Conservation (phyloP, 441 rosid species). For the Codiaeum variegatum region DNA sequence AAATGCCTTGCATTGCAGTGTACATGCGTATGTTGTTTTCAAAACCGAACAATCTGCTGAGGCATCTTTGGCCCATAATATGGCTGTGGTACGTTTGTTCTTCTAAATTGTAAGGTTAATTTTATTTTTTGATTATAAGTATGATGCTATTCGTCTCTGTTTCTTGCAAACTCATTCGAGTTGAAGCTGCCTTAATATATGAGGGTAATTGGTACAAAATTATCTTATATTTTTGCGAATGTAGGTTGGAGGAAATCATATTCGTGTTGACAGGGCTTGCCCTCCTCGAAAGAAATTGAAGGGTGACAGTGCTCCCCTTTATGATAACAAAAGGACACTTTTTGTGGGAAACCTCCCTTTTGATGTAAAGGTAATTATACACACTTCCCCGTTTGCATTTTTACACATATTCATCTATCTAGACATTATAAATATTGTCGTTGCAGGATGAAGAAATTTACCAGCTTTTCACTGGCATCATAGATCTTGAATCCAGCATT, state of each 20-base stretch:
- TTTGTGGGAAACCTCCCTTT: slow-evolving; percentile 93
- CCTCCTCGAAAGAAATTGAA: slow-evolving; percentile 91
- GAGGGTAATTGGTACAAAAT: neutral
- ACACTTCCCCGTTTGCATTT: neutral
- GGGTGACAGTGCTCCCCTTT: slow-evolving; percentile 48
- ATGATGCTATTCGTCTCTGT: neutral
- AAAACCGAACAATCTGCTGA: slow-evolving; percentile 77
- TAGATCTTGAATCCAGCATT: slow-evolving; percentile 50
- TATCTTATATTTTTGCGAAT: slow-evolving; percentile 9
- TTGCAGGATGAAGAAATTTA: slow-evolving; percentile 88
- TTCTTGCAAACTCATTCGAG: neutral
- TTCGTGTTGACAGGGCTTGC: slow-evolving; percentile 95
- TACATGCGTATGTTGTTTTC: slow-evolving; percentile 87
- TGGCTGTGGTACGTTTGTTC: slow-evolving; percentile 66
- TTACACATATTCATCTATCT: slow-evolving; percentile 11
- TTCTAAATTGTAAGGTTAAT: neutral
- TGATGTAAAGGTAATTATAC: slow-evolving; percentile 73
- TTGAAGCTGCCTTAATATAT: neutral
- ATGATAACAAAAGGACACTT: slow-evolving; percentile 80
- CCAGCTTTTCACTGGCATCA: slow-evolving; percentile 64
- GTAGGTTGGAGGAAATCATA: slow-evolving; percentile 82
- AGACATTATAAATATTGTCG: slow-evolving; percentile 4
- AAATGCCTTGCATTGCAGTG: slow-evolving; percentile 44
- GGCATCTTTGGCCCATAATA: slow-evolving; percentile 73
- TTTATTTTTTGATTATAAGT: neutral